phyloP scores from a whole-genome alignment of 768 basidiomycete genomes.

The Podaxis sp. region DNA sequence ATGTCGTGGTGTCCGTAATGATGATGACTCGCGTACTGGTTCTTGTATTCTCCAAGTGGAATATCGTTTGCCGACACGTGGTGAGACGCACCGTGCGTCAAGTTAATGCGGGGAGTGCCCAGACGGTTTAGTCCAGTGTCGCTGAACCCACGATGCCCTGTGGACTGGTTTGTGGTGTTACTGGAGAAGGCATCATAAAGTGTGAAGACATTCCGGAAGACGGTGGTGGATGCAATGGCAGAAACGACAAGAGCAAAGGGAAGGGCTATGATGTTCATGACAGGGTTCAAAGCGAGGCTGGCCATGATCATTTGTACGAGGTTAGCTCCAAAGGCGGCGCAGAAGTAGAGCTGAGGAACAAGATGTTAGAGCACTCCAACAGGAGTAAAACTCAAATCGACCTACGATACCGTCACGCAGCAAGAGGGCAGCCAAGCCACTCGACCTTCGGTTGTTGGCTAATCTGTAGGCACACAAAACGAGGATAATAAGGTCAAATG shows the following conservation, averaged over 20 bases:
- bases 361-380: background rate
- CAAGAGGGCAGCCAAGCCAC: constrained; percentile 28
- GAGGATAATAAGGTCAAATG: constrained; percentile 32
- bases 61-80: constrained; percentile 20
- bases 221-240: constrained; percentile 34
- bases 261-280: constrained; percentile 34
- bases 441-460: constrained; percentile 22
- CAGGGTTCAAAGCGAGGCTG: constrained; percentile 30
- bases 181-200: constrained; percentile 30
- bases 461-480: constrained; percentile 29
- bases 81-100: background rate
- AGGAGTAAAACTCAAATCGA: background rate
- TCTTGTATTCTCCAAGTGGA: constrained; percentile 22
- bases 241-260: constrained; percentile 36
- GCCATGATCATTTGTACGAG: constrained; percentile 33
- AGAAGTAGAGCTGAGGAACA: constrained; percentile 25
- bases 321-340: constrained; percentile 33
- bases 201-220: constrained; percentile 36
- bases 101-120: constrained; percentile 7
- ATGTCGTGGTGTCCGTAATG: background rate
- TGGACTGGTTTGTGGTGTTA: constrained; percentile 14
- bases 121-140: constrained; percentile 1
- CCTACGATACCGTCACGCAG: constrained; percentile 34
- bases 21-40: constrained; percentile 9
- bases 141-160: background rate